Conservation (phyloP, 139 green algal genomes). For the Auxenochlorella pyrenoidosa region DNA sequence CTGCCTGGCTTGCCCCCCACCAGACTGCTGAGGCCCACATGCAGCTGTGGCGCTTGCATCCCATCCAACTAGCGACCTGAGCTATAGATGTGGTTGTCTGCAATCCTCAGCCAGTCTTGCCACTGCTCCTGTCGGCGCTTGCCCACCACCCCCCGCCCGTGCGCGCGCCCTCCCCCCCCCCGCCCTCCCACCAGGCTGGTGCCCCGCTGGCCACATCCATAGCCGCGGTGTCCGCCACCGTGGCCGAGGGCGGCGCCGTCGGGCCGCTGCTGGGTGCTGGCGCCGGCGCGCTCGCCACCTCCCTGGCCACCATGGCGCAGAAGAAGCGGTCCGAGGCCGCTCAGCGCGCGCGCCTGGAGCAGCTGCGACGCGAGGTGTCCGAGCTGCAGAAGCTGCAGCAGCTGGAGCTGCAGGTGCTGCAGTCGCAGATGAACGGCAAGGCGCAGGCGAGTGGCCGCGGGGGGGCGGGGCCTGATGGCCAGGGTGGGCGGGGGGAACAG, state of each 20-base stretch:
- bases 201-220: background rate
- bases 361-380: background rate
- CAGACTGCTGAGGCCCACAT: background rate
- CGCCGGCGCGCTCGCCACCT: background rate
- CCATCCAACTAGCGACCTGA: no score
- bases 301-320: background rate
- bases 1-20: no score
- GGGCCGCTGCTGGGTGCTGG: background rate
- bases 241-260: background rate
- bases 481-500: no score
- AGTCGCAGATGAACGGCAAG: slow-evolving; percentile 20
- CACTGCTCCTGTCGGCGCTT: no score
- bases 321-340: background rate
- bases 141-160: background rate
- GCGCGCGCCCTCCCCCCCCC: background rate
- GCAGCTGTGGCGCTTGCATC: background rate
- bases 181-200: background rate
- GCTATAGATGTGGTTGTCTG: no score
- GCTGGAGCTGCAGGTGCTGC: slow-evolving; percentile 18
- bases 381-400: slow-evolving; percentile 26
- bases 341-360: slow-evolving; percentile 1
- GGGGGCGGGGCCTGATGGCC: no score
- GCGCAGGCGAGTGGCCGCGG: background rate
- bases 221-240: background rate
- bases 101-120: no score